These are phyloP conservation scores for Neohortaea acidophila DNA, from an alignment of 495 filamentous ascomycete genomes.

Conservation along the genomic window DNA sequence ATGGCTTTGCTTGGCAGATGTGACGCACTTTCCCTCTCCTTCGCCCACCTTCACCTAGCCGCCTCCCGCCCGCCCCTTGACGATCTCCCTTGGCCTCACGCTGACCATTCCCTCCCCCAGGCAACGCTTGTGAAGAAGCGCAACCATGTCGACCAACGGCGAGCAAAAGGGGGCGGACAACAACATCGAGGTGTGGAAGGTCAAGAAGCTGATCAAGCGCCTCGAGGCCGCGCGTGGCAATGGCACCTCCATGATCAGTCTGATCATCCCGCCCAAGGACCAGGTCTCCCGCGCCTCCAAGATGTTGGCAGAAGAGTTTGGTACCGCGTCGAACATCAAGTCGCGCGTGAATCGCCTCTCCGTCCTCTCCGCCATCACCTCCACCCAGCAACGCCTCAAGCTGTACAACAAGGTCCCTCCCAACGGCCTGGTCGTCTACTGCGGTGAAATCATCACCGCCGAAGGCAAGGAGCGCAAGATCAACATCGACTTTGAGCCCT, in stretches of 20 bases:
- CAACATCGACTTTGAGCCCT: constrained; percentile 98
- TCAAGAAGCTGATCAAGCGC: constrained; percentile 96
- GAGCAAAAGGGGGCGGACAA: constrained; percentile 91
- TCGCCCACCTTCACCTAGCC: too few species aligned
- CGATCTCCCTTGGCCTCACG: too few species aligned
- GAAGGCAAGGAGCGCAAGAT: constrained; percentile 98
- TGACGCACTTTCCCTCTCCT: too few species aligned
- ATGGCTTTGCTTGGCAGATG: too few species aligned
- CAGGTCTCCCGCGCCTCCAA: constrained; percentile 91
- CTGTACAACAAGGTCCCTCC: constrained; percentile 96
- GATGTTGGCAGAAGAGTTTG: constrained; percentile 88
- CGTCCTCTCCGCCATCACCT: constrained; percentile 93
- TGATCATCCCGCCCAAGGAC: constrained; percentile 98
- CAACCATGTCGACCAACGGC: constrained; percentile 80
- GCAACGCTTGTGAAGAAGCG: constrained; percentile 3
- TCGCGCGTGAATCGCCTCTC: constrained; percentile 97
- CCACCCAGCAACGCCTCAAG: constrained; percentile 96
- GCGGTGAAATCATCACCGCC: constrained; percentile 97
- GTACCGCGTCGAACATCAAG: constrained; percentile 98
- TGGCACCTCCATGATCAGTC: constrained; percentile 53
- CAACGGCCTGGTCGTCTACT: constrained; percentile 95
- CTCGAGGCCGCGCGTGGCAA: constrained; percentile 42
- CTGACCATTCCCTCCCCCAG: constrained; percentile 1
- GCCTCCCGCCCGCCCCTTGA: too few species aligned
- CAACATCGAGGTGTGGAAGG: constrained; percentile 86